Base-by-base conservation (phyloP, 805 yeast species). In the Candida methanosorbosa region DNA sequence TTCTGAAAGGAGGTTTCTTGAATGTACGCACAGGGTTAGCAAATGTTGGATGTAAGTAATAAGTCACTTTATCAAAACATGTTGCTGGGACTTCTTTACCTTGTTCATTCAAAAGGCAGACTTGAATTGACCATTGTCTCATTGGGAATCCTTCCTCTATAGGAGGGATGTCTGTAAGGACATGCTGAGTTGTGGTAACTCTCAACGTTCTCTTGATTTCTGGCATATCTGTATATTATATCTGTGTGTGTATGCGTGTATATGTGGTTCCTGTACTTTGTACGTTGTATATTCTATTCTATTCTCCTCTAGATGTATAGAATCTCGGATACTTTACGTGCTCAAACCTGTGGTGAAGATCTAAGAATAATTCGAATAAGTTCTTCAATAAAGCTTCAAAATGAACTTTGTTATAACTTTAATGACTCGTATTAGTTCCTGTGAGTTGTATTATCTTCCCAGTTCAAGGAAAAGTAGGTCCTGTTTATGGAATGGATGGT, bases 31-130 rank as follows among this genome's bases (percentile, higher is more conserved):
- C 79, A 9, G 97, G 97, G 56, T 87, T 87, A 33, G 75, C 76
- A 62, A 90, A 90, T 9, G 97, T 92, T 33, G 97, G 97, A 64
- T 90, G 98, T 43, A 92, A 70, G 46, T 86, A 80, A 58, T 90
- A 90, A 4, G 94, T 87, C 35, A 87, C 96, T 59, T 82, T 84
- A 57, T 92, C 97, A 50, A 90, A 82, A 37, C 90, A 70, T 30
- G 68, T 75, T 3, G 97, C 97, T 12, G 96, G 90, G 31, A 83
- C 66, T 48, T 81, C 90, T 38, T 78, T 72, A 15, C 95, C 96
- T 38, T 75, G 73, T 40, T 78, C 79, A 48, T 87, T 88, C 40
- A 92, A 68, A 52, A 87, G 59, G 27, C 73, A 60, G 32, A 92
- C 72, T 54, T 79, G 77, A 43, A 92, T 80, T 31, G 83, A 72